Base-by-base conservation (phyloP, 208 protist species). In the Crithidia expoeki region DNA sequence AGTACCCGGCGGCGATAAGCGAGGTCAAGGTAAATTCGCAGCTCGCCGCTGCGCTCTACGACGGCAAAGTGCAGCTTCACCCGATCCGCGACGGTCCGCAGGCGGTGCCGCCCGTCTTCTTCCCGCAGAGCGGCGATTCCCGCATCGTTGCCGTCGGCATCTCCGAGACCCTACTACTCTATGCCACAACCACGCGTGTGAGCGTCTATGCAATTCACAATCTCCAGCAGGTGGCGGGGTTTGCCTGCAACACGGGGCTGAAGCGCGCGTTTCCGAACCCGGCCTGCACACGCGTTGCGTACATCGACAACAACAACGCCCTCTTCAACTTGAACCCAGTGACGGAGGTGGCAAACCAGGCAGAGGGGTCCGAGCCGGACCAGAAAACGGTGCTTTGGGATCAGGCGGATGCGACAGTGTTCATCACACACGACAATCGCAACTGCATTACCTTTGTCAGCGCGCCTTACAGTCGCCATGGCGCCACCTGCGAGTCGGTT, bases 151-250 rank as follows among this genome's bases (percentile, higher is more conserved):
- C 86, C 33, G 58, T 98, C 3, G 84, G 78, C 14, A 85, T 99
- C 30, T 97, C 93, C 23, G 85, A 95, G 61, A 67, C 92, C 17
- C 97, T 99, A 51, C 83, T 99, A 56, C 85, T 98, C 11, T 99
- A 98, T 81, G 97, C 94, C 3, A 88, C 77, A 2, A 66, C 59
- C 17, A 94, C 84, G 23, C 85, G 86, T 50, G 84, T 99, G 25
- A 74, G 60, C 53, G 86, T 97, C 30, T 76, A 97, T 38, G 87
- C 89, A 10, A 81, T 98, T 19, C 67, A 83, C 10, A 97, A 98
- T 69, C 83, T 94, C 73, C 84, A 94, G 57, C 80, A 79, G 44
- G 94, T 98, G 5, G 88, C 85, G 44, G 85, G 98, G 68, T 96
- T 89, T 71, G 65, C 74, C 34, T 84, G 81, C 56, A 73, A 68